Base-by-base conservation (phyloP, 2,329 filamentous ascomycete species). In the Rugonectria rugulosa region DNA sequence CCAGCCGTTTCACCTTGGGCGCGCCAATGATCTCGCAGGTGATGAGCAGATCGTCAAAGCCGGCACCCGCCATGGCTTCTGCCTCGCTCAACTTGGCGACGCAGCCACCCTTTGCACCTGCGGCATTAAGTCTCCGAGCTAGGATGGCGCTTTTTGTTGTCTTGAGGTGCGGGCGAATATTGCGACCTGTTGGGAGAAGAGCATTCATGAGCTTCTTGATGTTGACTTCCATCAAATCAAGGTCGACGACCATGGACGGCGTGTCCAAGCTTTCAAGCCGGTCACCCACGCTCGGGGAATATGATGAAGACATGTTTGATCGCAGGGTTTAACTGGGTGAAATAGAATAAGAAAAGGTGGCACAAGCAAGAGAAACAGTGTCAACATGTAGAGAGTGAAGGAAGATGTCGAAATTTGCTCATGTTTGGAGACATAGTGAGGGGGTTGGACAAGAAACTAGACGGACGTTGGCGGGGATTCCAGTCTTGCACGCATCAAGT, bases 211-310 rank as follows among this genome's bases (percentile, higher is more conserved):
- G 72, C 27, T 77, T 79, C 10, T 70, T 57, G 59, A 83, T 78
- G 66, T 83, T 83, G 59, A 69, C 59, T 54, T 83, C 79, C 77
- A 82, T 81, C 4, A 80, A 67, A 52, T 79, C 75, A 9, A 83
- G 74, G 46, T 83, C 77, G 40, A 82, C 81, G 38, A 84, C 75
- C 80, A 84, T 83, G 47, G 80, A 82, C 1, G 81, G 81, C 0
- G 81, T 84, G 63, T 84, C 81, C 37, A 84, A 79, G 53, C 49
- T 52, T 24, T 52, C 41, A 12, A 52, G 41, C 40, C 49, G 12
- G 27, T 52, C 49, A 15, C 49, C 49, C 6, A 52, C 20, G 11
- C 31, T 24, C 5, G 48, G 48, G 6, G 40, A 32, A 37, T 51
- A 51, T n/a, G n/a, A n/a, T n/a, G n/a, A n/a, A n/a, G n/a, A n/a